Evolutionary conservation across 208 protist species (phyloP), one percentile per base, ranked within the genome.

Genomic region (Kentomonas sorsogonicus): DNA sequence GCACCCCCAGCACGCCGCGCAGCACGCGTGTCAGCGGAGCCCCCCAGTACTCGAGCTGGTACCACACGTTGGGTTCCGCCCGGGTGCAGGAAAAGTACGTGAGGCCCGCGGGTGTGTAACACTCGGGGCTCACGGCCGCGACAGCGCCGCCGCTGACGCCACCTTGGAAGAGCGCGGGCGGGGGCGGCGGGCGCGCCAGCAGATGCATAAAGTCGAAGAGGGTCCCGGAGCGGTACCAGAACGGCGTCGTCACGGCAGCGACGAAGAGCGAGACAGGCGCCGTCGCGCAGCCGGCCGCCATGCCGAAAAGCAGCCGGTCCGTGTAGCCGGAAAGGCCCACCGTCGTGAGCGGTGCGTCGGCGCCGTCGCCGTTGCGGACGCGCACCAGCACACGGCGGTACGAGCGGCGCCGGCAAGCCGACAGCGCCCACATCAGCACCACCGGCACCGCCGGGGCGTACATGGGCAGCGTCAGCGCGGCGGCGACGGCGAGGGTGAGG

Each of bases 301-400:
- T 16, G 29, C 69, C 54, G 46, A 69, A 58, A 36, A 53, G 36
- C 20, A 70, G 20, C 26, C 60, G 69, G 52, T 87, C 79, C 3
- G n/a, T 29, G 62, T 79, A 87, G 58, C 46, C 70, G 10, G 79
- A 87, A 59, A 78, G 79, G 22, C 75, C 79, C 0, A 80, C 47
- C 3, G 41, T 40, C 30, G 18, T 31, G 41, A 2, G 25, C 31
- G 4, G 27, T 15, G 13, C 43, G 41, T 4, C 39, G 11, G 10
- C 41, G 4, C 39, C 46, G 10, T 29, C 22, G 4, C 27, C 16
- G 7, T 20, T 29, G 53, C 56, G 58, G 54, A 72, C 20, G 46
- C 48, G 57, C 43, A 81, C 80, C 25, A 77, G 48, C 2, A 84
- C 72, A 29, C 68, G 76, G 4, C 40, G 40, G 65, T 77, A 78